Base-by-base conservation (phyloP, 2,329 filamentous ascomycete species). In the Boeremia exigua region DNA sequence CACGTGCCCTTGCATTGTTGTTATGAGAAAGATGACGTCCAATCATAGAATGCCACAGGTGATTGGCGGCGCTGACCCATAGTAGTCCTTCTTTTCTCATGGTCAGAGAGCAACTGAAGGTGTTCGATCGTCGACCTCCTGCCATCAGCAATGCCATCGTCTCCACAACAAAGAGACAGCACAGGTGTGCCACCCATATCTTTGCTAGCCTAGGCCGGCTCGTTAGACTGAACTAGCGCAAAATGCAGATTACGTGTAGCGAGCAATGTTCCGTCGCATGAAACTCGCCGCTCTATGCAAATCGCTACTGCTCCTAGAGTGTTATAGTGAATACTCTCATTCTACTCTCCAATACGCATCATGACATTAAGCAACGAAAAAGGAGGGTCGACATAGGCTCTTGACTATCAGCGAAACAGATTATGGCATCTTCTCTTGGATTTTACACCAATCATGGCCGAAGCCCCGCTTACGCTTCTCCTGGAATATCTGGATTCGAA, bases 401-500 rank as follows among this genome's bases (percentile, higher is more conserved):
- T 12, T 39, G 27, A 33, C 12, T 14, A 28, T 10, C 15, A 38
- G 19, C 32, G 2, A 40, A 14, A 46, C 39, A 9, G n/a, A 36
- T 34, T 30, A 49, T 55, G 34, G 39, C n/a, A 40, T 17, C 14
- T 15, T 28, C 15, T 7, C 5, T 17, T 32, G 11, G 5, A 11
- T n/a, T 14, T 10, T 19, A 4, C 3, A 32, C 23, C 27, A 12
- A 29, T 17, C 29, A 55, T 55, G 52, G 23, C 32, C 29, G 39
- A 55, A 40, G 28, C 42, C 23, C 40, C 45, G 17, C 52, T 55
- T 36, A 36, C 45, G 5, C 52, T 55, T 19, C 39, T 55, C 3
- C 28, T 55, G 33, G 52, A 55, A 34, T 55, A 49, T 9, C 34
- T 55, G 33, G 52, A 55, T 28, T 28, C 40, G 15, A 49, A 17